phyloP scores from a whole-genome alignment of 2,329 filamentous ascomycete species.

The Trichoderma lentiforme region DNA sequence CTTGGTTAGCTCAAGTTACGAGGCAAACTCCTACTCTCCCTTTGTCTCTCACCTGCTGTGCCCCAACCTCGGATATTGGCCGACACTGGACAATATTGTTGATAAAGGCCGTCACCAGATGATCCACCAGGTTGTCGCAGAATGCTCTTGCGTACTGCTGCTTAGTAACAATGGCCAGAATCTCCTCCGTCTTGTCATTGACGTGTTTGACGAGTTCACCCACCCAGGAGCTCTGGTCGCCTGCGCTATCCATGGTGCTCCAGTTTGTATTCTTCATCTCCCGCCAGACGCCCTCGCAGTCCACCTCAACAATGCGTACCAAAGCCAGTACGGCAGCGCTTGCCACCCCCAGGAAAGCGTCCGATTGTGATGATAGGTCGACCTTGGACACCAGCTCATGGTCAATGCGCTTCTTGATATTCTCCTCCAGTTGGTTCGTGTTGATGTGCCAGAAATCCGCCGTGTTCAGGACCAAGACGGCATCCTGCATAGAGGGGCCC shows the following conservation, averaged over 20 bases:
- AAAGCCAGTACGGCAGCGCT: slow-evolving; percentile 80
- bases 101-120: slow-evolving; percentile 75
- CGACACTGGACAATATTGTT: slow-evolving; percentile 82
- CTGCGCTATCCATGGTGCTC: slow-evolving; percentile 88
- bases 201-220: slow-evolving; percentile 73
- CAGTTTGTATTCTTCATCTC: slow-evolving; percentile 97
- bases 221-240: slow-evolving; percentile 91
- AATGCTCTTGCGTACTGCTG: slow-evolving; percentile 93
- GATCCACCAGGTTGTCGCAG: slow-evolving; percentile 92
- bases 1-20: neutral
- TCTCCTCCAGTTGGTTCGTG: slow-evolving; percentile 89
- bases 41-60: slow-evolving; percentile 68
- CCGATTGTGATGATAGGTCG: slow-evolving; percentile 88
- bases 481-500: slow-evolving; percentile 64
- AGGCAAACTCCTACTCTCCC: neutral
- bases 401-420: slow-evolving; percentile 87
- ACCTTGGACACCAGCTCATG: slow-evolving; percentile 70
- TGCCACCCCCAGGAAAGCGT: slow-evolving; percentile 92
- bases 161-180: slow-evolving; percentile 76
- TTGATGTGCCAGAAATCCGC: slow-evolving; percentile 97
- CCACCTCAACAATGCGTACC: slow-evolving; percentile 77
- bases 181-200: slow-evolving; percentile 68
- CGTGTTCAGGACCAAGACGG: slow-evolving; percentile 86
- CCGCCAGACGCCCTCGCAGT: slow-evolving; percentile 83
- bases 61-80: slow-evolving; percentile 88